Evolutionary conservation across 2,329 filamentous ascomycete genomes (phyloP).

Genomic region (Diaporthe sp.): DNA sequence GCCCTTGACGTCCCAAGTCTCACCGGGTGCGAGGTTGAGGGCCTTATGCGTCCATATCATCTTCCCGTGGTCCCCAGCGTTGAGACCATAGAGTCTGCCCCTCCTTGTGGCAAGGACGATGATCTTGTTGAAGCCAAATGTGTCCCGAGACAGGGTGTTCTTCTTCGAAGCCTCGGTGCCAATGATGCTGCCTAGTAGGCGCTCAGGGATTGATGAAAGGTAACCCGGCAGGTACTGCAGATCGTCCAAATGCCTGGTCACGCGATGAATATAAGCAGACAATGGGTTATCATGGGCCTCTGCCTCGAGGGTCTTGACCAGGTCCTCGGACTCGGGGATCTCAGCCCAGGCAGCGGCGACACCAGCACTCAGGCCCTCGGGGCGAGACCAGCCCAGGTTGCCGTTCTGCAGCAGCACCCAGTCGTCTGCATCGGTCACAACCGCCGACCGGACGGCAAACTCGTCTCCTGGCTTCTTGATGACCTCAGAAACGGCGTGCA

Average conservation of each 20-base stretch:
- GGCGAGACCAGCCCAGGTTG: conserved; percentile 82
- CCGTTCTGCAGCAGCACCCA: conserved; percentile 91
- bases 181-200: conserved; percentile 75
- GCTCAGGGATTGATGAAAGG: conserved; percentile 76
- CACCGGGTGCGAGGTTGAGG: conserved; percentile 66
- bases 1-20: conserved; percentile 76
- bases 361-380: conserved; percentile 85
- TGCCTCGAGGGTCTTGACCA: conserved; percentile 85
- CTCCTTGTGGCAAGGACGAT: conserved; percentile 84
- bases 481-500: conserved; percentile 86
- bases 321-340: conserved; percentile 77
- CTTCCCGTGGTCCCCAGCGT: conserved; percentile 80
- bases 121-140: conserved; percentile 91
- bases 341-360: conserved; percentile 86
- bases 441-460: conserved; percentile 83
- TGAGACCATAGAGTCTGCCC: conserved; percentile 84
- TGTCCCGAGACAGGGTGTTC: conserved; percentile 72
- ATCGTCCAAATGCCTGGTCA: conserved; percentile 85
- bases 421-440: conserved; percentile 76
- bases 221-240: conserved; percentile 82
- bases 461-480: conserved; percentile 76
- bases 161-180: conserved; percentile 65
- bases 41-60: conserved; percentile 82
- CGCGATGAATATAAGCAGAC: conserved; percentile 87
- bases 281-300: conserved; percentile 87